Percentiles rank a stretch among this genome's conserved stretches.
These are phyloP conservation scores for Trichoderma pleuroti DNA, from an alignment of 2,329 filamentous ascomycete species.

Conservation along the genomic window DNA sequence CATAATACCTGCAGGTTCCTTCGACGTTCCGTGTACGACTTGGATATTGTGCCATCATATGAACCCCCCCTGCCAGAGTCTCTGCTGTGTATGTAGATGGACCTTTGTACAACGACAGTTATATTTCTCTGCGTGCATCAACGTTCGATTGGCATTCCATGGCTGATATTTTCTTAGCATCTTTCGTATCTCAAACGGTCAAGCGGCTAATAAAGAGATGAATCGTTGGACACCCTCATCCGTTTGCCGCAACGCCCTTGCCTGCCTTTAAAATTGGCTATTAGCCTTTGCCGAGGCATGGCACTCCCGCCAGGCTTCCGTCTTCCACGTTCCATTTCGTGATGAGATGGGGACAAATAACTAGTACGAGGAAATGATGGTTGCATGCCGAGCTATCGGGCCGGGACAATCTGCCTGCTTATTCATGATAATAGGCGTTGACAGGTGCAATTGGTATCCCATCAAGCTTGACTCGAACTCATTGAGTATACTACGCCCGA, in stretches of 20 bases:
- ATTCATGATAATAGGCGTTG: background rate
- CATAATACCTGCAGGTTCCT: constrained; percentile 24
- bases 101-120: background rate
- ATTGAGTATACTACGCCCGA: background rate
- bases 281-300: background rate
- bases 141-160: background rate
- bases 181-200: background rate
- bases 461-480: constrained; percentile 11
- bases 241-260: background rate
- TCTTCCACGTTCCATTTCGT: background rate
- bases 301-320: background rate
- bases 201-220: background rate
- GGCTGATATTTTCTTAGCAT: background rate
- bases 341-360: background rate
- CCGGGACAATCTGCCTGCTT: background rate
- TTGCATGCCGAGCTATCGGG: constrained; percentile 4
- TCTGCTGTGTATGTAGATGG: background rate
- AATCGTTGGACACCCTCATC: background rate
- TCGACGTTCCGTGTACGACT: constrained; percentile 28
- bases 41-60: constrained; percentile 30
- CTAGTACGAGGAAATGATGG: background rate
- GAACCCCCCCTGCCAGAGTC: constrained; percentile 24
- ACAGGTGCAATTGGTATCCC: background rate
- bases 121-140: background rate
- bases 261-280: background rate